These are phyloP conservation scores for Hymenoscyphus repandus DNA, from an alignment of 2,329 filamentous ascomycete species.

Conservation along the genomic window DNA sequence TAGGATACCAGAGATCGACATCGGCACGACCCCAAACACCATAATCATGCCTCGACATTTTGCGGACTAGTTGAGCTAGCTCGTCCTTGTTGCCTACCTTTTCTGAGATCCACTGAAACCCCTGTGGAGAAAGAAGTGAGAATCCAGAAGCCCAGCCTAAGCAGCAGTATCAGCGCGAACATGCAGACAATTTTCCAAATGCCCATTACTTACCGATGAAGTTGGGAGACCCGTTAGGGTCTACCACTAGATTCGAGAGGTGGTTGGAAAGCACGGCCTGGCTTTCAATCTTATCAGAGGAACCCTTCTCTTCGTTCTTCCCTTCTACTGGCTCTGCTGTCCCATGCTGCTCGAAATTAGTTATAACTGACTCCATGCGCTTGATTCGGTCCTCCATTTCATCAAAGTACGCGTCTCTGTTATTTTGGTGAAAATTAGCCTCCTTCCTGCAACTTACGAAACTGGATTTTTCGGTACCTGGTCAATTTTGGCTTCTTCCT, in stretches of 20 bases:
- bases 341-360: constrained; percentile 12
- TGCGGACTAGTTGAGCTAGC: constrained; percentile 10
- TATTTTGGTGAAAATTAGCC: constrained; percentile 10
- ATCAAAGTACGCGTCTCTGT: constrained; percentile 14
- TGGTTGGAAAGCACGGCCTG: constrained; percentile 16
- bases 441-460: constrained; percentile 1
- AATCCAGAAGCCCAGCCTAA: constrained; percentile 23
- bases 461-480: constrained; percentile 12
- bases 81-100: constrained; percentile 14
- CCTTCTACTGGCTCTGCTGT: constrained; percentile 7
- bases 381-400: constrained; percentile 23
- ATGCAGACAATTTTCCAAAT: not conserved
- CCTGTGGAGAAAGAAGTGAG: constrained; percentile 24
- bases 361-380: constrained; percentile 22
- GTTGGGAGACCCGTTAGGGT: constrained; percentile 11
- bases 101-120: constrained; percentile 21
- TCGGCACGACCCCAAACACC: constrained; percentile 10
- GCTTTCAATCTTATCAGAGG: constrained; percentile 16
- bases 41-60: constrained; percentile 12
- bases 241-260: constrained; percentile 21
- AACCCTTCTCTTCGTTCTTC: constrained; percentile 9
- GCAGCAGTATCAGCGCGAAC: constrained; percentile 3
- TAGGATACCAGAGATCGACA: constrained; percentile 18
- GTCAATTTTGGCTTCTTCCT: constrained; percentile 23
- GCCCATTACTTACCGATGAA: constrained; percentile 17